phyloP scores from a whole-genome alignment of 1,284 basidiomycete species.

The Porogramme epimiltina region DNA sequence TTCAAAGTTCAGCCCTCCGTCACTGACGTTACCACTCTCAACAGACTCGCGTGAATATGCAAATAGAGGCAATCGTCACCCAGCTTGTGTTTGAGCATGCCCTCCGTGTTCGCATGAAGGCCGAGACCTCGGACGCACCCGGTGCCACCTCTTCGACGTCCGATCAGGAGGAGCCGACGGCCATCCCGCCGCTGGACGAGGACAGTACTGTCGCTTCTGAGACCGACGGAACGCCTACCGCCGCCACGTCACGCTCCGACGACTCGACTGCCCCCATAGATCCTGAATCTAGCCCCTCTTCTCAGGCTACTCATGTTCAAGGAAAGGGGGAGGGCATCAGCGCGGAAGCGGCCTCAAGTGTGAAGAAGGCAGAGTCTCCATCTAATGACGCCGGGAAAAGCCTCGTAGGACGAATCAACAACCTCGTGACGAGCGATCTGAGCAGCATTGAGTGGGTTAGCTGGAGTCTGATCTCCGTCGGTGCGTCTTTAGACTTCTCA shows the following conservation, averaged over 20 bases:
- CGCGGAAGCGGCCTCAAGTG: background rate
- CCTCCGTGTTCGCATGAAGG: slow-evolving; percentile 53
- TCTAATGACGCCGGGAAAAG: slow-evolving; percentile 35
- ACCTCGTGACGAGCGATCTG: slow-evolving; percentile 37
- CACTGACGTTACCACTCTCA: slow-evolving; percentile 6
- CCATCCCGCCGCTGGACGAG: too few relatives aligned
- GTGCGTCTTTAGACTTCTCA: slow-evolving; percentile 3
- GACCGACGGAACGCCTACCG: too few relatives aligned
- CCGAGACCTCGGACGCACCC: slow-evolving; percentile 26
- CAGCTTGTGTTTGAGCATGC: slow-evolving; percentile 61
- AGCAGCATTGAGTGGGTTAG: slow-evolving; percentile 30
- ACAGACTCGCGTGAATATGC: slow-evolving; percentile 39
- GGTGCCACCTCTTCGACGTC: too few relatives aligned
- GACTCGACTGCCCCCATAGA: too few relatives aligned
- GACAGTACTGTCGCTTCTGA: too few relatives aligned
- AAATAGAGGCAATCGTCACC: slow-evolving; percentile 52
- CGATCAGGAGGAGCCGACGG: too few relatives aligned
- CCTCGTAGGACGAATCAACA: slow-evolving; percentile 50
- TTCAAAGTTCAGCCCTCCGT: background rate
- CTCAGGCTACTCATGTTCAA: too few relatives aligned
- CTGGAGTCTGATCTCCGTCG: slow-evolving; percentile 32
- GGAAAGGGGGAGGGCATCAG: slow-evolving; percentile 21
- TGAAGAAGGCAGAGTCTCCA: too few relatives aligned
- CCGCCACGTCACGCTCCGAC: too few relatives aligned
- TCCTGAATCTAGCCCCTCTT: too few relatives aligned